Percentiles rank a stretch among this genome's conserved stretches.
phyloP scores from a whole-genome alignment of 495 filamentous ascomycete genomes.

The Stereocaulon alpinum region DNA sequence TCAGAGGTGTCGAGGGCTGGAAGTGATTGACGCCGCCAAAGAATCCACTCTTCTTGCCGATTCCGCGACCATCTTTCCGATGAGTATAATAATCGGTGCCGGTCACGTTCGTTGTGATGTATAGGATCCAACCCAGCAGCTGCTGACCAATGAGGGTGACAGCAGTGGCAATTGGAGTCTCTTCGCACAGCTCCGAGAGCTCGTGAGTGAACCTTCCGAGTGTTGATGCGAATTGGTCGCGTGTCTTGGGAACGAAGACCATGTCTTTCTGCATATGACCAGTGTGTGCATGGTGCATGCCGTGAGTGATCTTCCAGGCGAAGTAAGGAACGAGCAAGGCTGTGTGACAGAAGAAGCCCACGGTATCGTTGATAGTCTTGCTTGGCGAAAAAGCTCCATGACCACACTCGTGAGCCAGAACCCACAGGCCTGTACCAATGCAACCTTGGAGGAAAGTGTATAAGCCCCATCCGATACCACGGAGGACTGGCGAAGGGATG shows the following conservation, averaged over 20 bases:
- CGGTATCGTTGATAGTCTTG: conserved; percentile 71
- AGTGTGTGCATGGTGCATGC: conserved; percentile 93
- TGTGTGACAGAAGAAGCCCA: conserved; percentile 78
- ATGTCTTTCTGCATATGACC: conserved; percentile 94
- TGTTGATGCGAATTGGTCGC: conserved; percentile 60
- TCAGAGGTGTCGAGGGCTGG: conserved; percentile 74
- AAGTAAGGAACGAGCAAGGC: conserved; percentile 78
- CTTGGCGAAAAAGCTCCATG: conserved; percentile 76
- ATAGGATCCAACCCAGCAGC: conserved; percentile 80
- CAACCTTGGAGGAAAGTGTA: conserved; percentile 60
- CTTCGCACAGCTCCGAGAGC: conserved; percentile 78
- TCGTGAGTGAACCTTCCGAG: conserved; percentile 65
- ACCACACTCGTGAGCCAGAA: conserved; percentile 64
- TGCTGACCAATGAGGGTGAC: conserved; percentile 69
- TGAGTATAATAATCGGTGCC: conserved; percentile 87
- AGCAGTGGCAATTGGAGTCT: conserved; percentile 79
- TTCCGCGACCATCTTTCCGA: conserved; percentile 75
- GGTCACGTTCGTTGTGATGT: conserved; percentile 74
- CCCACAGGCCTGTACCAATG: conserved; percentile 58
- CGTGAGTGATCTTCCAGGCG: conserved; percentile 88
- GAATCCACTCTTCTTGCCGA: conserved; percentile 80
- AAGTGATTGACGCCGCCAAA: conserved; percentile 88
- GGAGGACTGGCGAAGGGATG: conserved; percentile 40
- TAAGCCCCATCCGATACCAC: conserved; percentile 43
- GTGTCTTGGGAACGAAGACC: conserved; percentile 88